These are phyloP conservation scores for Colletotrichum cordylinicola DNA, from an alignment of 2,329 filamentous ascomycete genomes.

Conservation along the genomic window DNA sequence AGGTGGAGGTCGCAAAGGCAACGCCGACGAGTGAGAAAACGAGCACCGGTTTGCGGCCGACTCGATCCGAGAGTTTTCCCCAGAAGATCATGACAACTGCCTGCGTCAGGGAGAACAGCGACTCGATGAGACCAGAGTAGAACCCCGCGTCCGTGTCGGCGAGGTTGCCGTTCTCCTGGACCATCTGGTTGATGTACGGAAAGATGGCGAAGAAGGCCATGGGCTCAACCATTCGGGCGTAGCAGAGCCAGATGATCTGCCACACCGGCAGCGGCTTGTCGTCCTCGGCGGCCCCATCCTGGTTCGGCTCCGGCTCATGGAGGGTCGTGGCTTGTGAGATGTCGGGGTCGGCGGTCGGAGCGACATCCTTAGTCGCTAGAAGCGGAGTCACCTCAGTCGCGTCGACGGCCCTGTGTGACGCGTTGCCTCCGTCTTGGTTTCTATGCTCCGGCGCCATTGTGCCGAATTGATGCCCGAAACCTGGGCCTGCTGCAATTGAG, in stretches of 20 bases:
- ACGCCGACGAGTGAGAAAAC: slow-evolving; percentile 71
- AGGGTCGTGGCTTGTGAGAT: slow-evolving; percentile 4
- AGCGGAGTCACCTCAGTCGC: slow-evolving; percentile 11
- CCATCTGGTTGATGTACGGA: slow-evolving; percentile 82
- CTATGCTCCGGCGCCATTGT: background rate
- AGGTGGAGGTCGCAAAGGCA: slow-evolving; percentile 64
- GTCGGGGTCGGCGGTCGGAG: slow-evolving; percentile 9
- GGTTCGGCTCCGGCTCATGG: background rate
- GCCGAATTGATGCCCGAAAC: background rate
- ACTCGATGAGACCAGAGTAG: slow-evolving; percentile 78
- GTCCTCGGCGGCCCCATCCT: background rate
- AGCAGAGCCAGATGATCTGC: slow-evolving; percentile 79
- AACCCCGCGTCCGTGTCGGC: slow-evolving; percentile 75
- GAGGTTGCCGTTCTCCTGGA: slow-evolving; percentile 68
- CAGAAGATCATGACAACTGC: slow-evolving; percentile 80
- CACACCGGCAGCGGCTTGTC: slow-evolving; percentile 3
- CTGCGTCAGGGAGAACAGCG: slow-evolving; percentile 76
- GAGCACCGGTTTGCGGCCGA: slow-evolving; percentile 77
- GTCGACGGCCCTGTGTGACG: background rate
- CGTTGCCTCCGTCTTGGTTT: background rate
- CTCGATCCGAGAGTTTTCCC: slow-evolving; percentile 66
- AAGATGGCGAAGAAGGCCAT: slow-evolving; percentile 86
- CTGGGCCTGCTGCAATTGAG: fast-evolving
- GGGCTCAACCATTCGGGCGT: slow-evolving; percentile 74
- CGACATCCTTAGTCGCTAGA: background rate